phyloP scores from a whole-genome alignment of 192 early-diverging fungal species.

The Linnemannia elongata region DNA sequence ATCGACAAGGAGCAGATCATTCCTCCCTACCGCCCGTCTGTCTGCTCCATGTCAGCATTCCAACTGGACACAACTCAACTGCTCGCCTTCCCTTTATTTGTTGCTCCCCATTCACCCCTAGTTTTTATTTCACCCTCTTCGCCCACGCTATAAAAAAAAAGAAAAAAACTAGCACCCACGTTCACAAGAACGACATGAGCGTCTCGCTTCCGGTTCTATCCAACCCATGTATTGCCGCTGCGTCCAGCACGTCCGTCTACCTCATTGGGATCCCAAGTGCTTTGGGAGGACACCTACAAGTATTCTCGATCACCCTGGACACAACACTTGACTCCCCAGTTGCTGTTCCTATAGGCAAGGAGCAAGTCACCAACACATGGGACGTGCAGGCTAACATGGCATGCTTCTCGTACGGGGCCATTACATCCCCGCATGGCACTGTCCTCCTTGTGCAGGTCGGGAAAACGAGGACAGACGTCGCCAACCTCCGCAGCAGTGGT shows the following conservation, averaged over 20 bases:
- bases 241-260: background rate
- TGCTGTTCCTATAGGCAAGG: background rate
- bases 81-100: background rate
- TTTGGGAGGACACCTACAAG: background rate
- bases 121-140: background rate
- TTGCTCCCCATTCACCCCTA: background rate
- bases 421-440: background rate
- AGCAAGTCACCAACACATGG: slow-evolving; percentile 6
- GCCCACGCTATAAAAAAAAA: too few relatives aligned
- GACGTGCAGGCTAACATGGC: background rate
- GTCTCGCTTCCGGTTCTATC: background rate
- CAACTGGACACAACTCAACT: background rate
- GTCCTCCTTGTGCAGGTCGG: background rate
- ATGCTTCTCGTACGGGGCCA: slow-evolving; percentile 1
- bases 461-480: background rate
- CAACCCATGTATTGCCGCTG: background rate
- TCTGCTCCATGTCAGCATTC: too few relatives aligned
- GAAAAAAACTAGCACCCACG: too few relatives aligned
- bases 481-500: background rate
- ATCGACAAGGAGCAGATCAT: background rate
- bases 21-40: background rate
- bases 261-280: background rate
- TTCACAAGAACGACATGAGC: background rate
- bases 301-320: background rate
- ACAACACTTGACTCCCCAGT: background rate